These are phyloP conservation scores for Ophiocordyceps sinensis DNA, from an alignment of 2,329 filamentous ascomycete species.

Conservation along the genomic window DNA sequence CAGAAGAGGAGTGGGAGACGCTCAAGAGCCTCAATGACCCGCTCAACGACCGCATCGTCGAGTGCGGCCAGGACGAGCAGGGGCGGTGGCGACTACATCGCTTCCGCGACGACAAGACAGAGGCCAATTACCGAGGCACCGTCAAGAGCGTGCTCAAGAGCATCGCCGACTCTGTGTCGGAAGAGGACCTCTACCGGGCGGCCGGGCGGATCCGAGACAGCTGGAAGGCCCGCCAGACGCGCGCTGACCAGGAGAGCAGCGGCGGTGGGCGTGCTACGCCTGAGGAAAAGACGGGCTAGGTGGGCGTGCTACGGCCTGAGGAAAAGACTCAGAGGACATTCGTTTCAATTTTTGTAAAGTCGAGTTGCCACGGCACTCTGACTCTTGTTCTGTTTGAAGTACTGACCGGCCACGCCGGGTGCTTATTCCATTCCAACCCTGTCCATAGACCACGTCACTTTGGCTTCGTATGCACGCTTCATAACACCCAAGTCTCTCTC, in stretches of 20 bases:
- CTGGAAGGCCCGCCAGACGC: conserved; percentile 54
- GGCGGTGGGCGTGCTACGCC: conserved; percentile 2
- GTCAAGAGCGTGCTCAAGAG: conserved; percentile 80
- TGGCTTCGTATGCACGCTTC: too few relatives aligned
- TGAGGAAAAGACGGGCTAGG: neutral
- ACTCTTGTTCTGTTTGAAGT: neutral
- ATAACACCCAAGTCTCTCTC: neutral
- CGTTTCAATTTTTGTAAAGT: neutral
- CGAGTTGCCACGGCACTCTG: neutral
- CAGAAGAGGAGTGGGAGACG: conserved; percentile 66
- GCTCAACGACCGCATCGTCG: conserved; percentile 76
- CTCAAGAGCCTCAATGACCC: conserved; percentile 62
- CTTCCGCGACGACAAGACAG: conserved; percentile 82
- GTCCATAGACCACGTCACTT: neutral
- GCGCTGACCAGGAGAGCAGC: conserved; percentile 12
- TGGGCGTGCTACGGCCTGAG: neutral
- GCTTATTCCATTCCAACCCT: too few relatives aligned
- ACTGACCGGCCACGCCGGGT: too few relatives aligned
- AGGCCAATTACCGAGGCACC: conserved; percentile 78
- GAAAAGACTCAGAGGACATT: too few relatives aligned
- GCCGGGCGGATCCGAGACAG: conserved; percentile 60
- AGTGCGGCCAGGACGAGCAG: conserved; percentile 68
- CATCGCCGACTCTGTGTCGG: conserved; percentile 72
- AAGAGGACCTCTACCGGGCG: conserved; percentile 61
- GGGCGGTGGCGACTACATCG: conserved; percentile 75